Base-by-base conservation (phyloP, 2,329 filamentous ascomycete species). In the Sclerotinia minor region DNA sequence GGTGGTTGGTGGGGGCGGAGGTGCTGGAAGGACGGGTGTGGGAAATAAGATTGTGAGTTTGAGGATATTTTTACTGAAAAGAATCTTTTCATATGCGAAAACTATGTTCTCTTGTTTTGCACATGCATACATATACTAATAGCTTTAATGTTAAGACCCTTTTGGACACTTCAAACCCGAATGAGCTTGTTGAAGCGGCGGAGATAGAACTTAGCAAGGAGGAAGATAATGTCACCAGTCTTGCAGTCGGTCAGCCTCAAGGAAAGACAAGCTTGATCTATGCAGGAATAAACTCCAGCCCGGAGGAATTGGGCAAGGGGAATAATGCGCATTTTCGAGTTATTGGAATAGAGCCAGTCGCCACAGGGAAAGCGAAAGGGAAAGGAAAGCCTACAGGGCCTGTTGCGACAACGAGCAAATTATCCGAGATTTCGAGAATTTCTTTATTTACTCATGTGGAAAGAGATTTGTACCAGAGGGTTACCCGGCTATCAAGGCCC, bases 191-290 rank as follows among this genome's bases (percentile, higher is more conserved):
- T 86, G 67, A 85, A 88, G 59, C 84, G 29, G 86, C 88, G 71
- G 91, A 96, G 73, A 83, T 94, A 75, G 88, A 92, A 69, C 87
- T 97, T 60, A 91, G 91, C 70, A 85, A 87, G 73, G 87, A 94
- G 76, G 94, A 97, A 80, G 94, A 98, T 79, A 96, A 91, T 67
- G 92, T 96, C 68, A 92, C 90, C 72, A 94, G 91, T 66, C 83
- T 97, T 61, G 92, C 88, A 53, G 86, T 90, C 64, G 88, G 92
- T 72, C 84, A 80, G 76, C 84, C 75, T 79, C 85, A 81, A 79
- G 82, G 81, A 63, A 88, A 83, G 74, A 82, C 77, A 64, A 85
- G 85, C 7, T 77, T 85, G 53, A 80, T 87, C 9, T 88, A 91
- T 72, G 92, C 93, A 35, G 93, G 93, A 65, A 89, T 97, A 80